Base-by-base conservation (phyloP, 176 grass and related monocot genomes). In the Leersia perrieri region DNA sequence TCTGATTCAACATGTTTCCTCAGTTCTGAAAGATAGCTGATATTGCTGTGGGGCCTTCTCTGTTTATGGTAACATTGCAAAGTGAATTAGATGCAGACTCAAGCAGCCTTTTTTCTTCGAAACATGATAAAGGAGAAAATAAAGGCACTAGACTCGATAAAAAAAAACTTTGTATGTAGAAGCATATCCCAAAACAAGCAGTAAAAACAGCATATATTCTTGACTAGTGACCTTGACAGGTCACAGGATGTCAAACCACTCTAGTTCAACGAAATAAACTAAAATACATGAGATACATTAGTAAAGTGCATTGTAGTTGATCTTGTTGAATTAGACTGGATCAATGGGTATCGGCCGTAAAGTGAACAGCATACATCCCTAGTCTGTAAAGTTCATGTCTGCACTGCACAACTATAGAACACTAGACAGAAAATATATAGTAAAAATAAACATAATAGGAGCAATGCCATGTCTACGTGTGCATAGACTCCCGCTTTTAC, bases 61-160 rank as follows among this genome's bases (percentile, higher is more conserved):
- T 86, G 76, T 84, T 81, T 49, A 34, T 47, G 66, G 45, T 44
- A 90, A 62, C 72, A 85, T 61, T 65, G 45, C 77, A 61, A 86
- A 30, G 49, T 47, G 6, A 86, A 77, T 86, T 73, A 82, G 83
- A 78, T 9, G 28, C 74, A 11, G 11, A 67, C 34, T 82, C 20
- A 1, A 67, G 60, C 65, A 85, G 60, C 60, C 32, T 7, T 77
- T 58, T 80, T 70, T 33, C 55, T 40, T 64, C 68, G 18, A 31
- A 57, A 64, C 31, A 31, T 51, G 63, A 1, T 16, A 53, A 18
- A 53, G 29, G 64, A 34, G 7, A 72, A 69, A 80, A 80, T 22
- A 49, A 51, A 40, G 14, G 28, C 40, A 57, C n/a, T 79, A 66
- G 11, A 29, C 28, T 32, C 44, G 28, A 66, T 51, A 73, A 33